Conservation (phyloP, 169 alveolate genomes). For the Cryptosporidium ubiquitum region DNA sequence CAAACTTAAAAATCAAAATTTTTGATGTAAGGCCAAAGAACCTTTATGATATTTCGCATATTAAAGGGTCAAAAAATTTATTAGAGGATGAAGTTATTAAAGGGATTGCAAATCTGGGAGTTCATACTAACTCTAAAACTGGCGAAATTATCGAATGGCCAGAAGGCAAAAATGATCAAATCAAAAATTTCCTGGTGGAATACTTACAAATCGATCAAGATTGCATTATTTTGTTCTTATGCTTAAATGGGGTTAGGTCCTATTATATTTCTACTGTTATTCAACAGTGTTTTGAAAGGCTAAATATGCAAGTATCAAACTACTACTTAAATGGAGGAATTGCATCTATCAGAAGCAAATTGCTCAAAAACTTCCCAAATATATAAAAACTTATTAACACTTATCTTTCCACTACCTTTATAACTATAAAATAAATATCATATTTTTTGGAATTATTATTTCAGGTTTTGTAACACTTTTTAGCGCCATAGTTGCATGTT, state of each 20-base stretch:
- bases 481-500: conserved; percentile 9
- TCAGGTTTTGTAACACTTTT: conserved; percentile 29
- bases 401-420: neutral
- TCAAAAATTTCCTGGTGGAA: neutral
- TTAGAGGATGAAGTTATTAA: conserved; percentile 37
- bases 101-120: conserved; percentile 7
- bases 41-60: conserved; percentile 51
- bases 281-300: conserved; percentile 56
- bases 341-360: conserved; percentile 24
- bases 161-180: neutral
- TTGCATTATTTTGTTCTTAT: conserved; percentile 12
- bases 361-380: conserved; percentile 38
- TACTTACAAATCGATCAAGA: conserved; percentile 1
- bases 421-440: neutral
- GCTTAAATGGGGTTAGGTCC: conserved; percentile 63
- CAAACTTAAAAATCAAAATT: conserved; percentile 15
- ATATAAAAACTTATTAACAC: neutral
- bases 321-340: conserved; percentile 65
- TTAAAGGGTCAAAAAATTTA: conserved; percentile 52
- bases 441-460: conserved; percentile 1
- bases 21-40: conserved; percentile 74
- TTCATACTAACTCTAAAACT: conserved; percentile 45
- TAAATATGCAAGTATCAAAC: conserved; percentile 10
- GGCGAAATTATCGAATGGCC: conserved; percentile 32
- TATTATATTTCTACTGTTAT: conserved; percentile 21